Conservation (phyloP, 306 rosid genomes). For the Erythrophleum fordii region DNA sequence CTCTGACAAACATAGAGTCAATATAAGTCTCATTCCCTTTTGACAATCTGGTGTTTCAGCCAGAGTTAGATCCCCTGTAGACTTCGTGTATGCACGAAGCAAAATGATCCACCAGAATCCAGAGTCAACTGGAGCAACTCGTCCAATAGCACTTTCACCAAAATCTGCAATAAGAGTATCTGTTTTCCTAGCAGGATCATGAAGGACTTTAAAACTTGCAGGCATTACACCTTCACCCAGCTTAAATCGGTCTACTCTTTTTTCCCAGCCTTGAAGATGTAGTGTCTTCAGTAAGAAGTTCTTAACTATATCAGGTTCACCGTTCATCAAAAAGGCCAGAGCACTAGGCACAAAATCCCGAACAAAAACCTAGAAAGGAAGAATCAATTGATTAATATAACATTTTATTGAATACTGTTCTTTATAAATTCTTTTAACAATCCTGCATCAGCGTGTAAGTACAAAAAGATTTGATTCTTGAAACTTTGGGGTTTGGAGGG, state of each 20-base stretch:
- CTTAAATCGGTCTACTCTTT: constrained; percentile 86
- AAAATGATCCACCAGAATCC: constrained; percentile 98
- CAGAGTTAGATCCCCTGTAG: constrained; percentile 80
- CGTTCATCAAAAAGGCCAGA: constrained; percentile 89
- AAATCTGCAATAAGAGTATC: constrained; percentile 87
- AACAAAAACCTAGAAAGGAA: constrained; percentile 70
- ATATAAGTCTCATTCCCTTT: constrained; percentile 88
- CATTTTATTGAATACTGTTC: background rate
- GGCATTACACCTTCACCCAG: constrained; percentile 98
- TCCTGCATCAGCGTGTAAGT: background rate
- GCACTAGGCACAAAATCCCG: constrained; percentile 97
- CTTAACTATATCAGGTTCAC: constrained; percentile 89
- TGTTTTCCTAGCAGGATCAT: constrained; percentile 73
- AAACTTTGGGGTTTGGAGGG: constrained; percentile 1
- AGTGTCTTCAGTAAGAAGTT: constrained; percentile 86
- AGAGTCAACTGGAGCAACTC: constrained; percentile 97
- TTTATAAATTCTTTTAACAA: background rate
- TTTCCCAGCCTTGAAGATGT: constrained; percentile 92
- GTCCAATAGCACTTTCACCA: constrained; percentile 95
- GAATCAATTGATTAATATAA: constrained; percentile 12
- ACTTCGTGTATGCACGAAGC: constrained; percentile 90
- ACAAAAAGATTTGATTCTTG: background rate
- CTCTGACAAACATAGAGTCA: constrained; percentile 86
- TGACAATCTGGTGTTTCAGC: constrained; percentile 82
- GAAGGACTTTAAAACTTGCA: constrained; percentile 93